Percentiles rank a stretch among this genome's conserved stretches.
Evolutionary conservation across 345 rosid genomes (phyloP).

Genomic region (Anastatica hierochuntica): DNA sequence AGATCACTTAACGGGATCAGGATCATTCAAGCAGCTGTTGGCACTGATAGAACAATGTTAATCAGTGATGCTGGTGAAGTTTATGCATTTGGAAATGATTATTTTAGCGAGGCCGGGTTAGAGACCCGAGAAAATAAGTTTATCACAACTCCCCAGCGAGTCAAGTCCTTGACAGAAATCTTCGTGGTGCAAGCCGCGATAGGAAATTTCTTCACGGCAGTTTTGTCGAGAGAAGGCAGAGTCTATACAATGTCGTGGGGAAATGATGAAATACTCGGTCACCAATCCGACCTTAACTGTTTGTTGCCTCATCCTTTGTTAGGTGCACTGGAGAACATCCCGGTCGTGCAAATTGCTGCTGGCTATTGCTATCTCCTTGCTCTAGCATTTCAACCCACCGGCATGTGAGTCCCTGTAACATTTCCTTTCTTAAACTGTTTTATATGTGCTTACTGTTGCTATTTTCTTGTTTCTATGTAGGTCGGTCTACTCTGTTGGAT

Average conservation of each 20-base stretch:
- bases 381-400: constrained; percentile 77
- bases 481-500: constrained; percentile 96
- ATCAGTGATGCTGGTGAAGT: constrained; percentile 86
- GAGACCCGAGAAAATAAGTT: constrained; percentile 51
- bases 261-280: constrained; percentile 65
- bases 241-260: constrained; percentile 97
- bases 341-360: constrained; percentile 85
- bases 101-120: constrained; percentile 55
- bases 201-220: constrained; percentile 86
- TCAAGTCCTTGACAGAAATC: constrained; percentile 69
- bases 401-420: constrained; percentile 61
- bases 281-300: constrained; percentile 62
- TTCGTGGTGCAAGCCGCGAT: constrained; percentile 90
- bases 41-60: constrained; percentile 85
- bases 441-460: constrained; percentile 1
- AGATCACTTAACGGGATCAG: constrained; percentile 90
- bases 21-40: constrained; percentile 85
- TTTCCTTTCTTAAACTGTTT: not conserved
- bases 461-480: constrained; percentile 25
- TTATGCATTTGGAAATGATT: constrained; percentile 78
- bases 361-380: constrained; percentile 97
- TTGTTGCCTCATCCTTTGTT: constrained; percentile 69
- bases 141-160: constrained; percentile 62
- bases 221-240: constrained; percentile 86
- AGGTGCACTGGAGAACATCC: constrained; percentile 82